Conservation (phyloP, 305 asterid genomes). For the Caryopteris hybrid region DNA sequence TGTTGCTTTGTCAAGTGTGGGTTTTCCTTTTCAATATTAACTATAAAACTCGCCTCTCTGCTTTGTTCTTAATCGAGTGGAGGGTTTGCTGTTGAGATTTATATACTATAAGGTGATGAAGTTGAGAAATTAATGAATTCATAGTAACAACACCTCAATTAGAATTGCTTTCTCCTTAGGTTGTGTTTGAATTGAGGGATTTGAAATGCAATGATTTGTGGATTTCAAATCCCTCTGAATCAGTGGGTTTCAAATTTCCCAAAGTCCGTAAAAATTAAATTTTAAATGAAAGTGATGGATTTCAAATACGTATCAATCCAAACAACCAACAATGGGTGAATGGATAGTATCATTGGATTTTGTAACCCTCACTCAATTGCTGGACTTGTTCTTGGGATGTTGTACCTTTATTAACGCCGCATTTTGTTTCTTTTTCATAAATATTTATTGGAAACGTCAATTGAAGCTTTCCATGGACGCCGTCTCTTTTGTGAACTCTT, state of each 20-base stretch:
- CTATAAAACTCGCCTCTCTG: background rate
- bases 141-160: background rate
- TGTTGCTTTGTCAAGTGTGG: constrained; percentile 10
- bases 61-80: constrained; percentile 2
- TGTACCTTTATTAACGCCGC: background rate
- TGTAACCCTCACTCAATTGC: background rate
- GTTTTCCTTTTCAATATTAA: background rate
- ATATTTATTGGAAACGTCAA: background rate
- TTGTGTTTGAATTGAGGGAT: background rate
- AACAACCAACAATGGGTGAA: background rate
- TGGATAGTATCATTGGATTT: background rate
- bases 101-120: background rate
- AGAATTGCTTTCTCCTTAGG: background rate
- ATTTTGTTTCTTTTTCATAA: background rate
- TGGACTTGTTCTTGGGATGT: background rate
- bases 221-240: background rate
- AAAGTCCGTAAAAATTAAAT: too few relatives aligned
- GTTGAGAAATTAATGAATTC: background rate
- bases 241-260: background rate
- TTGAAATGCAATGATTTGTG: background rate
- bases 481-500: background rate
- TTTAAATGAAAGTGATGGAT: background rate
- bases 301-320: background rate
- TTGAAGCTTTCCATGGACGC: background rate
- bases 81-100: background rate